These are phyloP conservation scores for Dacryopinax spathularia DNA, from an alignment of 768 basidiomycete species.

Conservation along the genomic window DNA sequence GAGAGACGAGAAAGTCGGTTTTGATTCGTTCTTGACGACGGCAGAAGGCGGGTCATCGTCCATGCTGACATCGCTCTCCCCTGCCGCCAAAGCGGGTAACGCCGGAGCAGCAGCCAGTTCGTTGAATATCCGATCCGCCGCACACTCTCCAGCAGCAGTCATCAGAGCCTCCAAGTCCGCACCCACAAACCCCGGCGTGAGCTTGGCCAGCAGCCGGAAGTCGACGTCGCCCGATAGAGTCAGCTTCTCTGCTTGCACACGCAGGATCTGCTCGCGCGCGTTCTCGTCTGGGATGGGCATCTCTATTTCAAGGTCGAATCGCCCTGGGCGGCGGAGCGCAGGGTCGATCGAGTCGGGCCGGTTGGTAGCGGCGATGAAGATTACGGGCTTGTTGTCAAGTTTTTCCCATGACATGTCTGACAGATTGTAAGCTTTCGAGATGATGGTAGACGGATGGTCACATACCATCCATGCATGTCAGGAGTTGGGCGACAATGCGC, in stretches of 20 bases:
- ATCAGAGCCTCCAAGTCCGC: conserved; percentile 85
- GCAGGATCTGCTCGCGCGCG: conserved; percentile 82
- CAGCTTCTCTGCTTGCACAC: conserved; percentile 70
- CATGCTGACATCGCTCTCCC: conserved; percentile 9
- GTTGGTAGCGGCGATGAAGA: conserved; percentile 94
- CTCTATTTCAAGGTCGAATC: conserved; percentile 95
- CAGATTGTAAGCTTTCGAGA: background rate
- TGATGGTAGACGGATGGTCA: background rate
- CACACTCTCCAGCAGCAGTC: conserved; percentile 86
- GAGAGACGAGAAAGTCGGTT: conserved; percentile 26
- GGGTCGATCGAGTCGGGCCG: conserved; percentile 89
- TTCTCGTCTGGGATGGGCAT: conserved; percentile 94
- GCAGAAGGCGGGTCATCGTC: background rate
- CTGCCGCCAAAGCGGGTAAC: conserved; percentile 23
- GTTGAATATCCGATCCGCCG: conserved; percentile 91
- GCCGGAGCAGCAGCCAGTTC: conserved; percentile 50
- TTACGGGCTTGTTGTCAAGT: conserved; percentile 78
- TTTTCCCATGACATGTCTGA: conserved; percentile 91
- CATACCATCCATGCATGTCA: conserved; percentile 97
- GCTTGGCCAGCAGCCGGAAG: conserved; percentile 70
- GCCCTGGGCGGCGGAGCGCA: conserved; percentile 79
- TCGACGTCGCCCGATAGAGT: conserved; percentile 80
- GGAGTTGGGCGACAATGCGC: conserved; percentile 89
- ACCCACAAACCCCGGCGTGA: conserved; percentile 93
- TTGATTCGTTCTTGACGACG: conserved; percentile 11